Evolutionary conservation across 257 asterid species (phyloP), one percentile per base, ranked within the genome.

Genomic region (Solanum gandarillasii): DNA sequence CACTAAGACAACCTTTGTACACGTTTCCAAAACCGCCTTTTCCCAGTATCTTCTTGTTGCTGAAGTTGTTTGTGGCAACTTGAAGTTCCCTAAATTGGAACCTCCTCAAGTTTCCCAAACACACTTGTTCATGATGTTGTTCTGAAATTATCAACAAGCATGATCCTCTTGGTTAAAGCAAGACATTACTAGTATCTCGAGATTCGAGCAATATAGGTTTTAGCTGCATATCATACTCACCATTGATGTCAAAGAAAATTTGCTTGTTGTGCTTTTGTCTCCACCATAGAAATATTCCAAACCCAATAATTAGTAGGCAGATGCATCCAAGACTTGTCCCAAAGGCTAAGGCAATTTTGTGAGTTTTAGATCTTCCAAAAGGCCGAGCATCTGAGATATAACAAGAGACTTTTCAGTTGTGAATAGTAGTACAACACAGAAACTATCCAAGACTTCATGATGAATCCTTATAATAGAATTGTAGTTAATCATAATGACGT

Each of bases 21-120:
- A 97, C 99, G 27, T 92, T 91, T 43, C 99, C 99, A 21, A 93
- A 97, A 31, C 99, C 99, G 4, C 99, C 99, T 87, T 95, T 97
- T 5, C 99, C 99, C 14, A 95, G 92, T 68, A 97, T 92, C 93
- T 93, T 91, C 90, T 95, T 97, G 94, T 90, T 93, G 93, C 98
- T 95, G 92, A 97, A 97, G 89, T 95, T 94, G 92, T 93, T 90
- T 12, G 99, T 97, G 21, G 99, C 99, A 27, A 86, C 88, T 89
- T 94, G 98, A 39, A 97, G 99, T 73, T 95, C 98, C 82, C 95
- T 89, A 55, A 95, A 95, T 25, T 87, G 94, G 93, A 97, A 95
- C 85, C 93, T 90, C 88, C 96, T 93, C 78, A 95, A 67, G 92
- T 97, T 97, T 88, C 99, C 99, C n/a, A 93, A 88, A 86, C 96